Conservation (phyloP, 148 eudicot species). For the Vaccinium darrowii region DNA sequence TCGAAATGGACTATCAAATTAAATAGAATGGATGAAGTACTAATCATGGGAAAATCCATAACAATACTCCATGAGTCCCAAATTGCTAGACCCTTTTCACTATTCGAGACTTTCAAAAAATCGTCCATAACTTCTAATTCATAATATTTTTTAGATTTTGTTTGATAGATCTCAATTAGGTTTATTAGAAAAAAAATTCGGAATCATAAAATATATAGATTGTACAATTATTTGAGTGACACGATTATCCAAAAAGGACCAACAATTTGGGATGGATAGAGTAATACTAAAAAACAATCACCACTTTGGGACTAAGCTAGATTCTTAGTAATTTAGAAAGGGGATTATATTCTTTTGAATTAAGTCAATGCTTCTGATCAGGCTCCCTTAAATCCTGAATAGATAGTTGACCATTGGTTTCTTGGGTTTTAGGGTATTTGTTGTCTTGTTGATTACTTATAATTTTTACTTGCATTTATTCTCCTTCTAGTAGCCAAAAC, state of each 20-base stretch:
- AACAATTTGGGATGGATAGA: no score
- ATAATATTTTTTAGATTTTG: no score
- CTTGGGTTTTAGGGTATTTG: neutral
- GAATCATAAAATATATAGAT: no score
- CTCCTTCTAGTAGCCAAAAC: neutral
- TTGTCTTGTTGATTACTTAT: neutral
- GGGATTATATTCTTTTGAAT: conserved; percentile 9
- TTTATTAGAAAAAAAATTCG: no score
- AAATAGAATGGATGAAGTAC: neutral
- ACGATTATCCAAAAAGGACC: no score
- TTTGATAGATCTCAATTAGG: no score
- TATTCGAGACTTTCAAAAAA: no score
- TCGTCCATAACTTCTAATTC: no score
- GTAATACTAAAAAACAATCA: neutral
- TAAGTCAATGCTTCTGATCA: conserved; percentile 18
- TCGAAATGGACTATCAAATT: no score
- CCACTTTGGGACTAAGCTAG: conserved; percentile 12
- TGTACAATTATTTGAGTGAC: no score
- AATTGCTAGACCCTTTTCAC: no score
- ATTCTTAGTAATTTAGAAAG: conserved; percentile 13
- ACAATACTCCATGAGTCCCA: no score
- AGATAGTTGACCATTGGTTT: neutral
- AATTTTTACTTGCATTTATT: neutral
- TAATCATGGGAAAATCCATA: neutral
- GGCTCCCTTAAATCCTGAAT: neutral